Conservation (phyloP, 352 stramenopile species). For the Pythium rhizo-oryzae region DNA sequence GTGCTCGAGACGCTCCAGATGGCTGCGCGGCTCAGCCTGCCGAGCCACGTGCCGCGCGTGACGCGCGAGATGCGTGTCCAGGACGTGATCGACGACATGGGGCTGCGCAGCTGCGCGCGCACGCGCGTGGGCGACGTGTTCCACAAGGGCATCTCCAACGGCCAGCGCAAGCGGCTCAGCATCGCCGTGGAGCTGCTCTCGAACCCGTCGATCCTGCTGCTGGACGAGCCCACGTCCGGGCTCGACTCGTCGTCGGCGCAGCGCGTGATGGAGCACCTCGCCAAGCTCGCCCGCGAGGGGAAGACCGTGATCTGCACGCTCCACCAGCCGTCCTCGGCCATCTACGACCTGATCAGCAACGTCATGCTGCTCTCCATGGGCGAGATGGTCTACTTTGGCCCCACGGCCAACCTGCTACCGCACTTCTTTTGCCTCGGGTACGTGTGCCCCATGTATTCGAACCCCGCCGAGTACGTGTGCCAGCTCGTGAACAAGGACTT, state of each 20-base stretch:
- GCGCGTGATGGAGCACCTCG: constrained; percentile 85
- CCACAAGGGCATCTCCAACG: constrained; percentile 81
- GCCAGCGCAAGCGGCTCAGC: constrained; percentile 90
- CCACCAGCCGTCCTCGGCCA: constrained; percentile 81
- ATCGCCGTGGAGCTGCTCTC: constrained; percentile 94
- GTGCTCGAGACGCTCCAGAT: constrained; percentile 70
- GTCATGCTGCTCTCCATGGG: constrained; percentile 63
- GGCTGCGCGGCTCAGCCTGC: constrained; percentile 52
- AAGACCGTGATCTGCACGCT: constrained; percentile 85
- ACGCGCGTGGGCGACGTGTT: constrained; percentile 86
- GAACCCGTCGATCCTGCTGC: constrained; percentile 54
- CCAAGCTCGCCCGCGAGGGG: constrained; percentile 45
- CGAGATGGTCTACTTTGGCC: constrained; percentile 89
- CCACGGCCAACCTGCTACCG: constrained; percentile 45
- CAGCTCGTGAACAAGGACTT: constrained; percentile 15
- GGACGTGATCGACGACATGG: constrained; percentile 70
- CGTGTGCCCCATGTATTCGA: constrained; percentile 65
- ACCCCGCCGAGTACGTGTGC: constrained; percentile 67
- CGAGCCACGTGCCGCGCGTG: constrained; percentile 38
- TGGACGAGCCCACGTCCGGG: constrained; percentile 92
- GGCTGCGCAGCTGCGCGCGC: constrained; percentile 46
- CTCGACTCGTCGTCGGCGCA: constrained; percentile 90
- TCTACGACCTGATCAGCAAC: constrained; percentile 72
- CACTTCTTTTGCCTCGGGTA: constrained; percentile 59
- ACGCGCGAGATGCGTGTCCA: constrained; percentile 56